A percentile compares a stretch with the other conserved stretches of the same genome.
Conservation (phyloP, 495 filamentous ascomycete species). For the Thozetella sp. region DNA sequence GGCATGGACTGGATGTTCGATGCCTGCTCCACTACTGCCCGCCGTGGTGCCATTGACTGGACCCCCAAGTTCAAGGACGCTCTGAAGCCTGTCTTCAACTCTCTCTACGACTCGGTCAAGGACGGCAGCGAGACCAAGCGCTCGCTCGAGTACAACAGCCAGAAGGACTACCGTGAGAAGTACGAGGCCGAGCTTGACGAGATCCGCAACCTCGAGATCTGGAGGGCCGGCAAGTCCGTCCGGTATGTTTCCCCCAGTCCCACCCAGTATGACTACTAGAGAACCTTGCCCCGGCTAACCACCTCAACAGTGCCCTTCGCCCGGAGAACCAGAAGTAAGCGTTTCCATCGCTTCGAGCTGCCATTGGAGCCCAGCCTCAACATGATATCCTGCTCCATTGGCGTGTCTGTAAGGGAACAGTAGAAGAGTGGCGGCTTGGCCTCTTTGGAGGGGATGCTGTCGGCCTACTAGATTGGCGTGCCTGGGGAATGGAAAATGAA, state of each 20-base stretch:
- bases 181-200: slow-evolving; percentile 96
- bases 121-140: slow-evolving; percentile 90
- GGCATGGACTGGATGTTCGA: slow-evolving; percentile 99
- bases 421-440: slow-evolving; percentile 4
- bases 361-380: neutral
- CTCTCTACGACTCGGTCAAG: slow-evolving; percentile 89
- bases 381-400: slow-evolving; percentile 6
- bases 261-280: slow-evolving; percentile 1
- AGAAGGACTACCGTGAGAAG: slow-evolving; percentile 92
- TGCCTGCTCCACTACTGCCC: slow-evolving; percentile 97
- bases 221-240: slow-evolving; percentile 97
- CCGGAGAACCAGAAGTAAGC: slow-evolving; percentile 90
- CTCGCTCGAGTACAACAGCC: slow-evolving; percentile 91
- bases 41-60: slow-evolving; percentile 99
- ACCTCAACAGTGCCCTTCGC: slow-evolving; percentile 67
- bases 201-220: slow-evolving; percentile 96
- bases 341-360: slow-evolving; percentile 1
- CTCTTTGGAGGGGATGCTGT: neutral
- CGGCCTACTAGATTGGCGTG: slow-evolving; percentile 16
- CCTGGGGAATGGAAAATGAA: slow-evolving; percentile 18
- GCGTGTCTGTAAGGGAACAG: slow-evolving; percentile 9
- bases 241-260: slow-evolving; percentile 50
- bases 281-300: slow-evolving; percentile 25
- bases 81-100: slow-evolving; percentile 97
- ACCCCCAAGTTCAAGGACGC: slow-evolving; percentile 90